Conservation (phyloP, 306 rosid genomes). For the Gillenia trifoliata region DNA sequence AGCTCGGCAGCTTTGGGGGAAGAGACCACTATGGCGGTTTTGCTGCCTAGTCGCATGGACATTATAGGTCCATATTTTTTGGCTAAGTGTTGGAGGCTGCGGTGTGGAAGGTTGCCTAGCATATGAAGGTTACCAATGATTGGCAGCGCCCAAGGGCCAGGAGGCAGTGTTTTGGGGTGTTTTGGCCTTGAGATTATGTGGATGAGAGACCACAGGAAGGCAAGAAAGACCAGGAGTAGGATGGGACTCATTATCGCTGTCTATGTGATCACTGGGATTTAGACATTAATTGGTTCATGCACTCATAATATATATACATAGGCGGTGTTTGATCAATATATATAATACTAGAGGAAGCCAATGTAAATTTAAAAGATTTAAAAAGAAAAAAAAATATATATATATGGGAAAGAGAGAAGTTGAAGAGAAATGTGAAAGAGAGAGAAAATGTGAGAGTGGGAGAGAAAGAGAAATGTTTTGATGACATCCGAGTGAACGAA, state of each 20-base stretch:
- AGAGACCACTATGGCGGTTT: slow-evolving; percentile 23
- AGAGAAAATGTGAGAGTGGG: too few species aligned
- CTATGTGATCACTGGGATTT: background rate
- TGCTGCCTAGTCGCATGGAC: slow-evolving; percentile 37
- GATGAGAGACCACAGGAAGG: background rate
- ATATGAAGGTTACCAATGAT: slow-evolving; percentile 10
- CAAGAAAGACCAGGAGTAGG: background rate
- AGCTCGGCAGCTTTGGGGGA: slow-evolving; percentile 13
- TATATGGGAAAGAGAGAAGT: too few species aligned
- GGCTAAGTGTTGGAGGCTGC: slow-evolving; percentile 34
- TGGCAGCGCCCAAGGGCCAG: background rate
- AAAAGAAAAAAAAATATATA: too few species aligned
- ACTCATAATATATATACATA: background rate
- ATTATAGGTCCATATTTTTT: slow-evolving; percentile 40
- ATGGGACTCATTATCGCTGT: background rate
- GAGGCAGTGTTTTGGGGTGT: background rate
- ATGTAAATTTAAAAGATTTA: too few species aligned
- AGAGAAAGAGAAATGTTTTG: too few species aligned
- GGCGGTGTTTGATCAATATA: too few species aligned
- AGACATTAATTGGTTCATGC: background rate
- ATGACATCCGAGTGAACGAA: too few species aligned
- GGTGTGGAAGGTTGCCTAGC: slow-evolving; percentile 12
- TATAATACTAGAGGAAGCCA: too few species aligned
- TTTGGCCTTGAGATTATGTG: background rate
- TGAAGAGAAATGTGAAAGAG: too few species aligned